Conservation (phyloP, 192 early-diverging fungal species). For the Dispira parvispora region DNA sequence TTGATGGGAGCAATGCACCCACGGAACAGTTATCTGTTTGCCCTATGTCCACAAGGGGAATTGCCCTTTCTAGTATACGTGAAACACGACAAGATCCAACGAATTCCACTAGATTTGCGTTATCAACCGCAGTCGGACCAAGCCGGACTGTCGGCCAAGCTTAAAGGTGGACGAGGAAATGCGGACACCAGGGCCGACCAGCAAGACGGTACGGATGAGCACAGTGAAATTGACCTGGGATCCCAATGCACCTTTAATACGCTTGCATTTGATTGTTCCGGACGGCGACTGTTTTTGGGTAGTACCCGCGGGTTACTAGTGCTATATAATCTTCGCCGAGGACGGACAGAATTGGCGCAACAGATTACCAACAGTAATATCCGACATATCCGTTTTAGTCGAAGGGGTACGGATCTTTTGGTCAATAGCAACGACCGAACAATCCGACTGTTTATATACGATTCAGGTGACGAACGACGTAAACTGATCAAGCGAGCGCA, state of each 20-base stretch:
- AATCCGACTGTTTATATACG: slow-evolving; percentile 9
- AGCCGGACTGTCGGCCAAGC: slow-evolving; percentile 18
- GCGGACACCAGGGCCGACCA: neutral
- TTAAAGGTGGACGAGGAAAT: slow-evolving; percentile 9
- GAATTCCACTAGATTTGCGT: slow-evolving; percentile 10
- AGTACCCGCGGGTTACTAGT: slow-evolving; percentile 1
- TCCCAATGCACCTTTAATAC: neutral
- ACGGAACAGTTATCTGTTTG: slow-evolving; percentile 12
- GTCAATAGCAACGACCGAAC: neutral
- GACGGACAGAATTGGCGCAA: slow-evolving; percentile 7
- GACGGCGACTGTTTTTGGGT: slow-evolving; percentile 1
- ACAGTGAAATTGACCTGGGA: neutral
- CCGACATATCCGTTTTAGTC: slow-evolving; percentile 42
- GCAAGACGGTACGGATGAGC: neutral
- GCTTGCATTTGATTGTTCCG: slow-evolving; percentile 12
- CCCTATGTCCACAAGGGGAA: slow-evolving; percentile 18
- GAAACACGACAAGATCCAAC: neutral
- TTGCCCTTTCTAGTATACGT: slow-evolving; percentile 21
- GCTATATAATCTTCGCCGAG: neutral
- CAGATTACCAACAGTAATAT: slow-evolving; percentile 29
- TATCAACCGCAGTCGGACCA: slow-evolving; percentile 16
- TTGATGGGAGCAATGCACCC: slow-evolving; percentile 32
- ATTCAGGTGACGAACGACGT: slow-evolving; percentile 8
- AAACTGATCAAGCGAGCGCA: neutral
- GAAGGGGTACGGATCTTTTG: slow-evolving; percentile 38